Percentiles rank a stretch among this genome's conserved stretches.
Evolutionary conservation across 2,329 filamentous ascomycete species (phyloP).

Genomic region (Clonostachys solani): DNA sequence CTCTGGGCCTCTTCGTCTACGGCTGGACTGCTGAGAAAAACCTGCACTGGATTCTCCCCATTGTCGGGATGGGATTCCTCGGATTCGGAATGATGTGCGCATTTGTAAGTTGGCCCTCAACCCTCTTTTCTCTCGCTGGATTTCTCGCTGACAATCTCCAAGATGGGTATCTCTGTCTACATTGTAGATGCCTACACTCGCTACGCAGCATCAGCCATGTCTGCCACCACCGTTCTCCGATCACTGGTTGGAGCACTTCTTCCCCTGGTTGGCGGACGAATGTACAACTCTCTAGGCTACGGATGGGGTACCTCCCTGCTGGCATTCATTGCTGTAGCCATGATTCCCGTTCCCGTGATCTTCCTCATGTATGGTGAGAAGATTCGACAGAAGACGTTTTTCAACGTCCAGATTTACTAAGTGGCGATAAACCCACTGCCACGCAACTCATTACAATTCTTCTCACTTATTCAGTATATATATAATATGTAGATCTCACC

Average conservation of each 20-base stretch:
- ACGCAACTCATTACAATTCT: too few relatives aligned
- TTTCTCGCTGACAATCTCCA: constrained; percentile 15
- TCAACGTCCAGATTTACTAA: too few relatives aligned
- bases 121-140: not conserved
- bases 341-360: constrained; percentile 12
- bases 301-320: constrained; percentile 39
- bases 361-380: constrained; percentile 13
- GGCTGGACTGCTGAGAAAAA: constrained; percentile 1
- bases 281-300: constrained; percentile 30
- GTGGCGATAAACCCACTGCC: too few relatives aligned
- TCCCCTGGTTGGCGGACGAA: constrained; percentile 27
- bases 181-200: constrained; percentile 48
- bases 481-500: too few relatives aligned
- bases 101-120: constrained; percentile 6
- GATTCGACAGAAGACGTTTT: not conserved
- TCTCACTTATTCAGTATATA: too few relatives aligned
- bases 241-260: constrained; percentile 30
- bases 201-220: constrained; percentile 32
- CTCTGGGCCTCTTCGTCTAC: constrained; percentile 1
- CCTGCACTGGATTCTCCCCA: constrained; percentile 32
- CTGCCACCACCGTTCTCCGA: constrained; percentile 29
- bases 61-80: constrained; percentile 36
- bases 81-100: constrained; percentile 28
- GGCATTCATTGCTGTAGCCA: constrained; percentile 27
- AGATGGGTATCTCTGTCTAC: constrained; percentile 40